A percentile compares a stretch with the other conserved stretches of the same genome.
Conservation (phyloP, 176 grass and related monocot genomes). For the Oropetium thomaeum region DNA sequence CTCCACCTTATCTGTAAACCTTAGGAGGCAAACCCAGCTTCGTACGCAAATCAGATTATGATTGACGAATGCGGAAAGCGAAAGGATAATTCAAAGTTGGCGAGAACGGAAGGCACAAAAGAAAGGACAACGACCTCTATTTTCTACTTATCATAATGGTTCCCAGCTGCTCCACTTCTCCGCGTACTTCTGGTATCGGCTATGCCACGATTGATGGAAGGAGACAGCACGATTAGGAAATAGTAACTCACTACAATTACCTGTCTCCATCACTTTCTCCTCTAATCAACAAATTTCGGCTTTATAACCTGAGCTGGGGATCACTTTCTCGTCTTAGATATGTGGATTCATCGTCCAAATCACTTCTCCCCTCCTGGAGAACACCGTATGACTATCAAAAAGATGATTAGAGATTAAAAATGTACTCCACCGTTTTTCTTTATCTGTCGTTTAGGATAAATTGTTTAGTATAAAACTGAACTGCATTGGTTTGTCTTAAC, state of each 20-base stretch:
- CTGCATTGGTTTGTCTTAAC: no score
- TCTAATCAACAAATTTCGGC: neutral
- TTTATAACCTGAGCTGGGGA: constrained; percentile 10
- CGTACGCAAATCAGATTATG: neutral
- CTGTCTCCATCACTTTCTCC: neutral
- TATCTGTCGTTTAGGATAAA: no score
- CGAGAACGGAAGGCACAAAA: neutral
- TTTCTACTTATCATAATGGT: constrained; percentile 9
- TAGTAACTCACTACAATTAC: neutral
- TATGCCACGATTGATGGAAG: constrained; percentile 23
- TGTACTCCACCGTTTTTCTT: no score
- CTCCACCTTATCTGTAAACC: neutral
- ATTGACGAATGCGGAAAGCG: neutral
- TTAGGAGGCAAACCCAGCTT: neutral
- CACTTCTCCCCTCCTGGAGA: no score
- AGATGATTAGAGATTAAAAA: no score
- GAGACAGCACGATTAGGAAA: neutral
- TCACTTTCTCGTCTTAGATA: neutral
- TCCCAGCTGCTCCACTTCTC: neutral
- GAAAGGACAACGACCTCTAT: neutral
- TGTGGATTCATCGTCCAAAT: neutral
- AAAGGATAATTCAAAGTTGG: neutral
- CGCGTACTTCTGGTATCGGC: neutral
- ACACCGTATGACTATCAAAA: no score
- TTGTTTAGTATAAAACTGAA: no score